Evolutionary conservation across 2,329 filamentous ascomycete genomes (phyloP).

Genomic region (Neofusicoccum sp.): DNA sequence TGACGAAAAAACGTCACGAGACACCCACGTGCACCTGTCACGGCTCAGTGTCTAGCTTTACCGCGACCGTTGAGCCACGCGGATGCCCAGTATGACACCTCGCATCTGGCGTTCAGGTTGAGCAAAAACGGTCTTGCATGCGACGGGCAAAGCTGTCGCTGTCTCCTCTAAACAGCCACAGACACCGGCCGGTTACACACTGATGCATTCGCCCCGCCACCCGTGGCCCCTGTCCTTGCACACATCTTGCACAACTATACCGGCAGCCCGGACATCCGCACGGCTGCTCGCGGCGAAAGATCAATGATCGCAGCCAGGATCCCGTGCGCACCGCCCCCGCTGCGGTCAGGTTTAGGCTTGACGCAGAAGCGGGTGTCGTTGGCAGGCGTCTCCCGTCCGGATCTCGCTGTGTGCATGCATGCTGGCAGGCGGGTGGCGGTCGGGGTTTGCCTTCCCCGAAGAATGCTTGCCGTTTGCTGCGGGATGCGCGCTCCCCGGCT

Average conservation of each 20-base stretch:
- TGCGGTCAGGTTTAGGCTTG: neutral
- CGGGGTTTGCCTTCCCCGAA: neutral
- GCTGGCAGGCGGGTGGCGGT: neutral
- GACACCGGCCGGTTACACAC: neutral
- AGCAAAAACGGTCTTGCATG: slow-evolving; percentile 4
- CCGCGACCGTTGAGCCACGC: neutral
- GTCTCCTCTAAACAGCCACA: slow-evolving; percentile 1
- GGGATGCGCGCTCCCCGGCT: neutral
- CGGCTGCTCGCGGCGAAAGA: neutral
- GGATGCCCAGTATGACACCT: slow-evolving; percentile 6
- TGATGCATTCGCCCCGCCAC: neutral
- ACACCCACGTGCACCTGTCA: neutral
- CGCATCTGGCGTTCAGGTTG: neutral
- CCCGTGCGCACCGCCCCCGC: neutral
- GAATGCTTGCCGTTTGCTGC: slow-evolving; percentile 1
- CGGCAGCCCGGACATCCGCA: neutral
- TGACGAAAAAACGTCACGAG: neutral
- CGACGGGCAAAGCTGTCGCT: neutral
- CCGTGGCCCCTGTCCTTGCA: slow-evolving; percentile 1
- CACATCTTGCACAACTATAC: slow-evolving; percentile 1
- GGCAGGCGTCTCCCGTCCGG: neutral
- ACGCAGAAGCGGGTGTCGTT: neutral
- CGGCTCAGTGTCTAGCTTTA: neutral
- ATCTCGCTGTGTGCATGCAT: neutral
- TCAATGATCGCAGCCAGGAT: neutral